Percentiles rank a stretch among this genome's conserved stretches.
Conservation (phyloP, 2,329 filamentous ascomycete genomes). For the Microthyrium microscopicum region DNA sequence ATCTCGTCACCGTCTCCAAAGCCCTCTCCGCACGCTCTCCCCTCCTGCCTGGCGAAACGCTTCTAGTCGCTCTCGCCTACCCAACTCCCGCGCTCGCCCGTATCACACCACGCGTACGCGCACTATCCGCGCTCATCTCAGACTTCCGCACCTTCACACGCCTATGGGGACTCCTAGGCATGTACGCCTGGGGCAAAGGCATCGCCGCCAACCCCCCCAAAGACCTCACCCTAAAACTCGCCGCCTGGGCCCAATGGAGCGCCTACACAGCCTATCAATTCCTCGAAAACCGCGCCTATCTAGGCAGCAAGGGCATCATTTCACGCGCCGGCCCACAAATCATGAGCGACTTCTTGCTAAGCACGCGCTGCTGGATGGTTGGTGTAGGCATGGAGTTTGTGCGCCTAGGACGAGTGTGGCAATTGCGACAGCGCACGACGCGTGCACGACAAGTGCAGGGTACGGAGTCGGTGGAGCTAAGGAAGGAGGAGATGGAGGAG, state of each 20-base stretch:
- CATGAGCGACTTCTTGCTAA: constrained; percentile 49
- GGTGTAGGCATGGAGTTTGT: constrained; percentile 64
- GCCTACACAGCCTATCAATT: constrained; percentile 56
- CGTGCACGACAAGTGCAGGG: no score
- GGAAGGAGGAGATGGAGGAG: constrained; percentile 19
- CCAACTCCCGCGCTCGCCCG: constrained; percentile 17
- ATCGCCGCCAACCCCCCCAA: constrained; percentile 11
- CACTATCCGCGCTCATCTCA: constrained; percentile 41
- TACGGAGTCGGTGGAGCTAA: no score
- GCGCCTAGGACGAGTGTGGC: constrained; percentile 34
- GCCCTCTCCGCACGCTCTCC: constrained; percentile 22
- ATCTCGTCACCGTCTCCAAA: constrained; percentile 20
- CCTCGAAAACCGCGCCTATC: constrained; percentile 69
- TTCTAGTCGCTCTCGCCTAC: constrained; percentile 21
- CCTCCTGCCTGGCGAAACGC: constrained; percentile 24
- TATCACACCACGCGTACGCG: constrained; percentile 10
- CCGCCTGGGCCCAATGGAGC: constrained; percentile 53
- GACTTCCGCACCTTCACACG: constrained; percentile 59
- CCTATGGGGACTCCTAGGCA: constrained; percentile 59
- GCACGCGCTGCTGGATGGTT: constrained; percentile 61
- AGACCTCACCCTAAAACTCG: constrained; percentile 28
- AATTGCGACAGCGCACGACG: constrained; percentile 22
- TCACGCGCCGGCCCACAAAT: constrained; percentile 25
- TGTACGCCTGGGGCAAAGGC: constrained; percentile 49
- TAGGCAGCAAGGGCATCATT: constrained; percentile 57